Base-by-base conservation (phyloP, 148 eudicot genomes). In the Talinum fruticosum region DNA sequence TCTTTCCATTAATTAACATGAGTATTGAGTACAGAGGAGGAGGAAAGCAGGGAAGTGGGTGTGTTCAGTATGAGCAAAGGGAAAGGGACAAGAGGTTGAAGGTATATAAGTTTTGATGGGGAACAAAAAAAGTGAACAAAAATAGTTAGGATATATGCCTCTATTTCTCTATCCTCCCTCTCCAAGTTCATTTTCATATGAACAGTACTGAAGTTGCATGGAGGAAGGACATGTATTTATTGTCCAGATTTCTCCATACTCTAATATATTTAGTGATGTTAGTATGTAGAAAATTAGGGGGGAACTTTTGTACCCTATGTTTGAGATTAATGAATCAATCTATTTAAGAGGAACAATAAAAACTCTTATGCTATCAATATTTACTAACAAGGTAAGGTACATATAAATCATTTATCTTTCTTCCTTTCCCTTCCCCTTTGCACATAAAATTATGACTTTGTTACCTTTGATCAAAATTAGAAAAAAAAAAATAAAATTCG, bases 181-280 rank as follows among this genome's bases (percentile, higher is more conserved):
- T 0, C 64, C 7, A 21, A 2, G 26, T 26, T 62, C 66, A 10
- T 62, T 62, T 62, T 62, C 66, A 44, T 57, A 70, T 70, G n/a
- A 29, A 74, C 57, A 78, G 79, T n/a, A n/a, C 62, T 80, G 83
- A 76, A 68, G 74, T 65, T 65, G 67, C 41, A 47, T 59, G 71
- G 75, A 53, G 41, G 69, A 68, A 35, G 66, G 37, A 38, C 61
- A 21, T 57, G 47, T 59, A 15, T 16, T 32, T 30, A 12, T 26
- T 62, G 33, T 76, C 78, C 70, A 81, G 74, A 78, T 24, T 33
- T 73, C 65, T 84, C 81, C 38, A 79, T 71, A 44, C 1, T 23
- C 35, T 26, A 26, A 12, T 62, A 1, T 10, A 62, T n/a, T 24
- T 24, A 62, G 8, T 28, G 16, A 19, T 26, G 14, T 62, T n/a